Evolutionary conservation across 2,329 filamentous ascomycete species (phyloP).

Genomic region (Alternaria viburni): DNA sequence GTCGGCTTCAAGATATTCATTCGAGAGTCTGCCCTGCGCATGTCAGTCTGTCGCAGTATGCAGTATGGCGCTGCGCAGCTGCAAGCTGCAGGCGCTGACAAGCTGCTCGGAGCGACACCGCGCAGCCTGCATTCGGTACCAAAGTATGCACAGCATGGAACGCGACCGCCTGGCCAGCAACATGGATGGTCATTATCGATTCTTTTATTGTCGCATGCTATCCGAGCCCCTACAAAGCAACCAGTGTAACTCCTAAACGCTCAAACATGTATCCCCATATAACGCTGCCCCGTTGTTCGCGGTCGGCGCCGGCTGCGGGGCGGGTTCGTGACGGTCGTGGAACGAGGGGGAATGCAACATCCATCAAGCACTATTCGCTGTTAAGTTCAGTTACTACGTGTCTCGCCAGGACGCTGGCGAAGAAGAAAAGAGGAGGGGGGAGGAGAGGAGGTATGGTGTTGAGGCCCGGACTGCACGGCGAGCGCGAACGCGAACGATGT

Average conservation of each 20-base stretch:
- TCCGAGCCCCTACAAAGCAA: not conserved
- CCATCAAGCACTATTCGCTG: conserved; percentile 32
- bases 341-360: conserved; percentile 8
- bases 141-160: not conserved
- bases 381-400: conserved; percentile 26
- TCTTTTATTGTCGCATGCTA: conserved; percentile 9
- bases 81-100: not conserved
- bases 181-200: conserved; percentile 2
- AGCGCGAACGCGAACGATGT: not conserved
- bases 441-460: not conserved
- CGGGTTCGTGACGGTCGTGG: conserved; percentile 7
- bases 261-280: conserved; percentile 2
- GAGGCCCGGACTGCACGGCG: not conserved
- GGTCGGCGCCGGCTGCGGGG: conserved; percentile 1
- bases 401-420: conserved; percentile 12
- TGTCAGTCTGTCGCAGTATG: not conserved
- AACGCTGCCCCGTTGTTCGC: conserved; percentile 1
- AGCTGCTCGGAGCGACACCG: not conserved
- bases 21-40: not conserved
- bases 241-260: conserved; percentile 14
- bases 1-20: no score
- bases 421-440: not conserved
- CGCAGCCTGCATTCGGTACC: not conserved
- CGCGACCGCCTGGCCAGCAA: not conserved
- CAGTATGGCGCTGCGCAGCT: not conserved